These are phyloP conservation scores for Pseudogymnoascus sp. DNA, from an alignment of 2,329 filamentous ascomycete genomes.

Conservation along the genomic window DNA sequence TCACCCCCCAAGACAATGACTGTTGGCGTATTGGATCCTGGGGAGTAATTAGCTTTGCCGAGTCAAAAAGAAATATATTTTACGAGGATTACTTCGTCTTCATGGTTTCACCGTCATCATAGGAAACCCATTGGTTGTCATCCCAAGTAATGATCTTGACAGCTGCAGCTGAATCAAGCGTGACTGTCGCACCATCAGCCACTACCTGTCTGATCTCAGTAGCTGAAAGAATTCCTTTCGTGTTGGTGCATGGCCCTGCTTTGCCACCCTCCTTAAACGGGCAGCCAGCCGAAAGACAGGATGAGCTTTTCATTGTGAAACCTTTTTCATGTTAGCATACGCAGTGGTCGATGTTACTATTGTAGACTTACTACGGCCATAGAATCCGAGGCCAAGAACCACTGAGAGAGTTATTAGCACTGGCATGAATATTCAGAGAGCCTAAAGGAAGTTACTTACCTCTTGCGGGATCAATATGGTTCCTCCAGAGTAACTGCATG, in stretches of 20 bases:
- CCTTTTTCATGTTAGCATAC: neutral
- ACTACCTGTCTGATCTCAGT: constrained; percentile 13
- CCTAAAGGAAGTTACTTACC: constrained; percentile 38
- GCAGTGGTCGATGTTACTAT: neutral
- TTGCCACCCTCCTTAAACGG: constrained; percentile 14
- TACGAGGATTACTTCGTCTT: neutral
- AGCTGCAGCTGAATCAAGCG: constrained; percentile 23
- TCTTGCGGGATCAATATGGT: constrained; percentile 33
- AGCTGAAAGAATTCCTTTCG: constrained; percentile 18
- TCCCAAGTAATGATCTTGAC: constrained; percentile 31
- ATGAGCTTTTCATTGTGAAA: constrained; percentile 18
- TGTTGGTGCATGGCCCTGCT: constrained; percentile 20
- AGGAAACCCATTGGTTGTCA: constrained; percentile 31
- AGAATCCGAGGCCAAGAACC: constrained; percentile 28
- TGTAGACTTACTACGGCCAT: constrained; percentile 26
- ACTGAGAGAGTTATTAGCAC: neutral
- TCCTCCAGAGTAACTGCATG: constrained; percentile 39
- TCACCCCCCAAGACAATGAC: neutral
- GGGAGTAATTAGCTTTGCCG: neutral
- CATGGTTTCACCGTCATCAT: constrained; percentile 10
- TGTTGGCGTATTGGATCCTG: neutral
- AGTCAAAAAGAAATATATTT: neutral
- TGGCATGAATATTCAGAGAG: neutral
- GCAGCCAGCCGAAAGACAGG: constrained; percentile 19
- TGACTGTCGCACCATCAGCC: constrained; percentile 16